Evolutionary conservation across 2,329 filamentous ascomycete genomes (phyloP), one percentile per base, ranked within the genome.

Genomic region (Trichoderma afroharzianum): DNA sequence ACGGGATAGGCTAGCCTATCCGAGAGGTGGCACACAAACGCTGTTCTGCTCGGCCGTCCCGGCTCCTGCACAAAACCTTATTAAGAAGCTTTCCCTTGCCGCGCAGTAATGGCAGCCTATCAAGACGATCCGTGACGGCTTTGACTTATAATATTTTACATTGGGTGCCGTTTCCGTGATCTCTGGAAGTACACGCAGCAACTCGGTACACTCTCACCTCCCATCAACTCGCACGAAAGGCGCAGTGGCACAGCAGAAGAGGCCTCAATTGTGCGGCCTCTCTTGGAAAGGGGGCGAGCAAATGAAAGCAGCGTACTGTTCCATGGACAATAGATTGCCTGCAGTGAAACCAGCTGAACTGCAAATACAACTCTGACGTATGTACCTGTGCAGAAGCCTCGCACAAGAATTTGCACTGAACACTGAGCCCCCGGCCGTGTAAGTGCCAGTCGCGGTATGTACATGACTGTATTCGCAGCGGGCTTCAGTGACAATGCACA

Each of bases 291-390:
- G 59, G 21, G 32, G 33, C 14, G n/a, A 63, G 12, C 21, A 43
- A 63, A 63, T 26, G 14, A 43, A 43, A 43, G 15, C 33, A 28
- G 8, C 8, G 9, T 39, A 12, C 15, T 63, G 59, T 18, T 55
- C 24, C 12, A 59, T 33, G 57, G 57, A 59, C 30, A 33, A 53
- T 32, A 21, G 39, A 33, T 50, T 33, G 18, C 57, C 39, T 57
- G 68, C 43, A 24, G 61, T 66, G 50, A 71, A 71, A 71, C 68
- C 21, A 62, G 61, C 43, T 63, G 21, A 58, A 58, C 32, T 32
- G 50, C 43, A 43, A 59, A 47, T 58, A 36, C 33, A 26, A 64
- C 68, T 59, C 33, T 71, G 61, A 58, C 61, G 62, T 53, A 61
- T 26, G 63, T n/a, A 57, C 33, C 18, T 43, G 15, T 28, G 24